These are phyloP conservation scores for Lentinula lateritia DNA, from an alignment of 768 basidiomycete species.

Conservation along the genomic window DNA sequence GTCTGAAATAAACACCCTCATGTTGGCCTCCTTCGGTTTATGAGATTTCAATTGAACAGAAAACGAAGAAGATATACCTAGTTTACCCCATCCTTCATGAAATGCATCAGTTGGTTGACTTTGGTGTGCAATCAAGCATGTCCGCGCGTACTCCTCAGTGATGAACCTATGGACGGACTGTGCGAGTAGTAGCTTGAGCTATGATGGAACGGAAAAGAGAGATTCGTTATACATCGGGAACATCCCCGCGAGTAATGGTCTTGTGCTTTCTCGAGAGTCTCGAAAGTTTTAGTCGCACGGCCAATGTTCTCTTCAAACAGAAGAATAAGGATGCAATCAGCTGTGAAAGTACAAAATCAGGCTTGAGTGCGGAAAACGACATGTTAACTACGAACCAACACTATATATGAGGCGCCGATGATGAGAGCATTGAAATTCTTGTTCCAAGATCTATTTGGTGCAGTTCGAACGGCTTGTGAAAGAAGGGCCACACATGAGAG, in stretches of 20 bases:
- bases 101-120: slow-evolving; percentile 60
- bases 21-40: slow-evolving; percentile 45
- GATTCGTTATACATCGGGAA: slow-evolving; percentile 47
- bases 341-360: slow-evolving; percentile 27
- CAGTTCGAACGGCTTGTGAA: slow-evolving; percentile 67
- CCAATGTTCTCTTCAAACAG: slow-evolving; percentile 64
- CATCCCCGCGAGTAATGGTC: slow-evolving; percentile 46
- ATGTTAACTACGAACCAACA: slow-evolving; percentile 45
- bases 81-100: slow-evolving; percentile 75
- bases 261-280: slow-evolving; percentile 60
- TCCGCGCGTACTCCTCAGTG: slow-evolving; percentile 69
- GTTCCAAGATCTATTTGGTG: slow-evolving; percentile 46
- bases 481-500: slow-evolving; percentile 63
- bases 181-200: neutral
- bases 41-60: neutral
- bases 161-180: slow-evolving; percentile 66
- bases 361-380: neutral
- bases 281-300: slow-evolving; percentile 58
- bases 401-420: slow-evolving; percentile 64
- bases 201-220: neutral
- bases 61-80: slow-evolving; percentile 35
- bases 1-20: slow-evolving; percentile 59
- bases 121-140: slow-evolving; percentile 66
- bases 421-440: slow-evolving; percentile 65
- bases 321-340: slow-evolving; percentile 52